Conservation (phyloP, 257 asterid genomes). For the Nicotiana otophora region DNA sequence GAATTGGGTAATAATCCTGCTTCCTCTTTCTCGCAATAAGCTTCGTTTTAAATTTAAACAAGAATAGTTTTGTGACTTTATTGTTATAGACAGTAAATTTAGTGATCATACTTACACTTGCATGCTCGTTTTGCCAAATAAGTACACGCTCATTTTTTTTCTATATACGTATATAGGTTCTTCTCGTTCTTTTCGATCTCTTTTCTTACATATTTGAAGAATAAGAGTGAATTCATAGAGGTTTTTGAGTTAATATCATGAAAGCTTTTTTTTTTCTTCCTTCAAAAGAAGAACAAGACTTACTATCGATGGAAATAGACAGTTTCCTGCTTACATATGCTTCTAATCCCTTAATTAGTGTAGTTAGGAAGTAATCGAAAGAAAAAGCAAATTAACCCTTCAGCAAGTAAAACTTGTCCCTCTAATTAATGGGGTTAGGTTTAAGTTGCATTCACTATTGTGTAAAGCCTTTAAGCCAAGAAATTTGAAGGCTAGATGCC, state of each 20-base stretch:
- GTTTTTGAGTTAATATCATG: neutral
- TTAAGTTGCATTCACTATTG: conserved; percentile 8
- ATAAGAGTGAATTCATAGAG: neutral
- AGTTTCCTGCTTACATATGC: neutral
- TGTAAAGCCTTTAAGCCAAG: neutral
- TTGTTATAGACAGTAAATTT: too few relatives aligned
- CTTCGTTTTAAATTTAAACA: neutral
- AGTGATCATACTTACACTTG: too few relatives aligned
- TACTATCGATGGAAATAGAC: neutral
- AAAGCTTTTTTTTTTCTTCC: neutral
- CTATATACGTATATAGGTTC: neutral
- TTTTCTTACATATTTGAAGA: neutral
- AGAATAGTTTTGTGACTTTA: too few relatives aligned
- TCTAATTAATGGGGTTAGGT: neutral
- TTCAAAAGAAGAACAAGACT: neutral
- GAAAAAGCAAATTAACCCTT: neutral
- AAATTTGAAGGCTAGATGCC: neutral
- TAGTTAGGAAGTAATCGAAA: neutral
- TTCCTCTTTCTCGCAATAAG: neutral
- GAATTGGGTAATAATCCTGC: neutral
- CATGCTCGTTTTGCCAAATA: neutral
- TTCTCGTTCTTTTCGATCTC: neutral
- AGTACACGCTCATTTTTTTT: neutral
- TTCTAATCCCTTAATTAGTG: too few relatives aligned
- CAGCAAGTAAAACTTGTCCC: neutral